Percentiles rank a stretch among this genome's conserved stretches.
Conservation (phyloP, 371 early-diverging fungal genomes). For the Basidiobolus meristosporus region DNA sequence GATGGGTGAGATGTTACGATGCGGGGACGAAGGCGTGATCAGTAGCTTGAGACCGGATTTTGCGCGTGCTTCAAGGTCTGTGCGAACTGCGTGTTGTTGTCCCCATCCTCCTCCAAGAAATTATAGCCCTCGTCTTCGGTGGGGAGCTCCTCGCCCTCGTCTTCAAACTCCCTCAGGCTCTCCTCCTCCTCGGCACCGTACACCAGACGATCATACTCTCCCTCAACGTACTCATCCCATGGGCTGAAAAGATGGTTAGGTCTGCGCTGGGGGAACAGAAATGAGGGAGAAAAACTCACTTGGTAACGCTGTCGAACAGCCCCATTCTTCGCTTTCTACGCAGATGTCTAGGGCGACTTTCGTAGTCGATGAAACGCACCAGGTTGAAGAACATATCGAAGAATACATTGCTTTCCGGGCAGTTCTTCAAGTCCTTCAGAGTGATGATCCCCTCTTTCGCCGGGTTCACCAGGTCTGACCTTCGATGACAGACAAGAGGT, state of each 20-base stretch:
- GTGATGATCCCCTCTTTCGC: conserved; percentile 23
- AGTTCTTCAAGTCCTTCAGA: conserved; percentile 37
- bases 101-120: neutral
- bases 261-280: too few relatives aligned
- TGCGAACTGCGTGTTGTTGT: too few relatives aligned
- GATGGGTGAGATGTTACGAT: too few relatives aligned
- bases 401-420: conserved; percentile 25
- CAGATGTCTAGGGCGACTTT: conserved; percentile 5
- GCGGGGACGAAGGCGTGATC: too few relatives aligned
- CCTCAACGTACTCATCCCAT: neutral
- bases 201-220: neutral
- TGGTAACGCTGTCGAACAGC: neutral
- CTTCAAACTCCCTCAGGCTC: too few relatives aligned
- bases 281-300: too few relatives aligned
- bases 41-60: too few relatives aligned
- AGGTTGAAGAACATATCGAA: conserved; percentile 63
- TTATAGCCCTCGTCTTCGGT: neutral
- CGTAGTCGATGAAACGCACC: conserved; percentile 22
- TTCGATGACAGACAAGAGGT: conserved; percentile 4
- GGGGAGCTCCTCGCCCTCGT: neutral
- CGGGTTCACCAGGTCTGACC: conserved; percentile 46
- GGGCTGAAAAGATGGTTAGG: neutral
- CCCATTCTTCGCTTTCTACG: neutral
- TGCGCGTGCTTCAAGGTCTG: too few relatives aligned
- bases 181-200: neutral